Percentiles rank a stretch among this genome's conserved stretches.
Conservation (phyloP, 75 land plant genomes). For the Sequoiadendron giganteum region DNA sequence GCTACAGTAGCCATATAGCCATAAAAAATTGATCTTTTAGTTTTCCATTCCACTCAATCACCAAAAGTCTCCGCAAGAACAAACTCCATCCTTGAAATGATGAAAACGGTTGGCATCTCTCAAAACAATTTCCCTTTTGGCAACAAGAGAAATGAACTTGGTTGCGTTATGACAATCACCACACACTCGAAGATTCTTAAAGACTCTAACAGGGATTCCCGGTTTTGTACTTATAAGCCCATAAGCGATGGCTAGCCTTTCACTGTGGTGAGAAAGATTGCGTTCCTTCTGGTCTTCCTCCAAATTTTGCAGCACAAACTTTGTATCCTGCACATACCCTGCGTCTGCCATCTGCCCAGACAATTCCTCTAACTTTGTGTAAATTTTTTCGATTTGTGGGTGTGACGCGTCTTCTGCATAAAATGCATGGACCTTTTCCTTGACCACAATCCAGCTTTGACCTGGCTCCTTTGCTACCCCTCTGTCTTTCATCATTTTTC, state of each 20-base stretch:
- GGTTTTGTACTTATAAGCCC: conserved; percentile 27
- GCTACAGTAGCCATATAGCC: neutral
- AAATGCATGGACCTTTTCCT: conserved; percentile 16
- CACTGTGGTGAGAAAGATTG: conserved; percentile 22
- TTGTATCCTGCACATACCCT: conserved; percentile 17
- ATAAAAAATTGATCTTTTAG: neutral
- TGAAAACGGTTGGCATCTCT: conserved; percentile 27
- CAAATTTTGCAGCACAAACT: conserved; percentile 12
- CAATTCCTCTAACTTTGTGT: conserved; percentile 17
- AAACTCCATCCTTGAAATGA: conserved; percentile 31
- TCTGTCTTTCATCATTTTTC: conserved; percentile 39
- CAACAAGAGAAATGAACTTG: conserved; percentile 21
- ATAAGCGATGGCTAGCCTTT: conserved; percentile 36
- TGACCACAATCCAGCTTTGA: conserved; percentile 39
- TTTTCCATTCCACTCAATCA: neutral
- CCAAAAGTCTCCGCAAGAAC: conserved; percentile 27
- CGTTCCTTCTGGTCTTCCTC: conserved; percentile 9
- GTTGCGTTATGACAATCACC: conserved; percentile 24
- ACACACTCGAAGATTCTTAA: conserved; percentile 26
- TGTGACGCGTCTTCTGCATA: conserved; percentile 4
- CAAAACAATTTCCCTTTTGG: conserved; percentile 21
- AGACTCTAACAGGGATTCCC: conserved; percentile 19
- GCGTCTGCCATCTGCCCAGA: conserved; percentile 7
- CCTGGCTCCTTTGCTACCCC: conserved; percentile 45
- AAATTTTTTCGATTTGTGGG: conserved; percentile 19